phyloP scores from a whole-genome alignment of 179 eudicot species.

The Beta corolliflora region DNA sequence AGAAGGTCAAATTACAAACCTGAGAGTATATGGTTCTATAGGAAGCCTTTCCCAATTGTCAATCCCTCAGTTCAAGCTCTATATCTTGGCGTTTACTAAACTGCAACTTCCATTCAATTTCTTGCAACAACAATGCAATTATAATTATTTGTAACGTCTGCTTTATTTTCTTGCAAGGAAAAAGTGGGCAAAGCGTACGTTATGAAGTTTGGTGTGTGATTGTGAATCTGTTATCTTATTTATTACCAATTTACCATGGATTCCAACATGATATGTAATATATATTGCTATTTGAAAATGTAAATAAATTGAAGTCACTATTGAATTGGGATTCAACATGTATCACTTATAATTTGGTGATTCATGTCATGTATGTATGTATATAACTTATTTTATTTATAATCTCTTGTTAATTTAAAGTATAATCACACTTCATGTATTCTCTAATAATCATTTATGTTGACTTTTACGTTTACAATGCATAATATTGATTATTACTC shows the following conservation, averaged over 20 bases:
- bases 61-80: constrained; percentile 7
- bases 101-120: not conserved
- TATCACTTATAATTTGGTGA: not conserved
- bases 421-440: too few species aligned
- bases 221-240: not conserved
- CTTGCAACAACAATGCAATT: not conserved
- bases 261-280: not conserved
- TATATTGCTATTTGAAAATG: not conserved
- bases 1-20: constrained; percentile 37
- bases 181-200: not conserved
- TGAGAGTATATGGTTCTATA: constrained; percentile 29
- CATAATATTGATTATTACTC: too few species aligned
- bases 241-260: not conserved
- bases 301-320: constrained; percentile 6
- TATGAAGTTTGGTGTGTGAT: not conserved
- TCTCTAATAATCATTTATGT: too few species aligned
- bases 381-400: not conserved
- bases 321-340: constrained; percentile 1
- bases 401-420: too few species aligned
- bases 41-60: not conserved
- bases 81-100: constrained; percentile 26
- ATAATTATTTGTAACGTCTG: not conserved
- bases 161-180: not conserved
- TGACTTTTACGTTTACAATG: too few species aligned
- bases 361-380: constrained; percentile 1